These are phyloP conservation scores for Claviceps sp. DNA, from an alignment of 2,329 filamentous ascomycete genomes.

Conservation along the genomic window DNA sequence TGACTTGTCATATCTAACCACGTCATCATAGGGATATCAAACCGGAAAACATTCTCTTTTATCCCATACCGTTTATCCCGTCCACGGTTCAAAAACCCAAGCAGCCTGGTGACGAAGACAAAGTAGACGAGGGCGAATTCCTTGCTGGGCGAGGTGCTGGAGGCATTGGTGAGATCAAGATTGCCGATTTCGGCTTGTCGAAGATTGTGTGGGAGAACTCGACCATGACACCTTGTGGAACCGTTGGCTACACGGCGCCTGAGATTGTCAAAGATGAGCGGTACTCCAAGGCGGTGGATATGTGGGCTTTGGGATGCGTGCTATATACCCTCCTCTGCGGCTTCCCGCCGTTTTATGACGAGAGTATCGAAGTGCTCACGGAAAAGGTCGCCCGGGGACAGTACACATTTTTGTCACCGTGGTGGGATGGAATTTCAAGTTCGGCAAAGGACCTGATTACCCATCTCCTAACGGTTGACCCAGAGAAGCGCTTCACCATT, in stretches of 20 bases:
- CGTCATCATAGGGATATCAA: constrained; percentile 69
- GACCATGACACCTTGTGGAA: constrained; percentile 98
- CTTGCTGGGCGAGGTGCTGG: constrained; percentile 68
- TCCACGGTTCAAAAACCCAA: constrained; percentile 69
- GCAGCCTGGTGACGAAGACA: constrained; percentile 86
- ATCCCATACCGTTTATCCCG: constrained; percentile 69
- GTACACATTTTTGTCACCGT: constrained; percentile 94
- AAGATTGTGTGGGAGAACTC: constrained; percentile 98
- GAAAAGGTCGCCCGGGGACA: constrained; percentile 96
- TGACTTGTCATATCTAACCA: not conserved
- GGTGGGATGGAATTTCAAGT: constrained; percentile 98
- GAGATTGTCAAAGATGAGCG: constrained; percentile 98
- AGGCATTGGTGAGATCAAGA: constrained; percentile 90
- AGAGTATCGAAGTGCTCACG: constrained; percentile 91
- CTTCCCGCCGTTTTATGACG: constrained; percentile 97
- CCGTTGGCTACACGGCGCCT: constrained; percentile 92
- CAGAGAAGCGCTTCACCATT: constrained; percentile 89
- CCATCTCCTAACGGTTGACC: constrained; percentile 86
- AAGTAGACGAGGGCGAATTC: constrained; percentile 93
- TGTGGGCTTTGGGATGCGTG: constrained; percentile 97
- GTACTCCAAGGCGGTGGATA: constrained; percentile 97
- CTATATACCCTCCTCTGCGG: constrained; percentile 93
- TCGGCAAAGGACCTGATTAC: constrained; percentile 88
- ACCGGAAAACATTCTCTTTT: constrained; percentile 92
- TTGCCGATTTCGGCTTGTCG: constrained; percentile 93